A percentile compares a stretch with the other conserved stretches of the same genome.
phyloP scores from a whole-genome alignment of 352 stramenopile species.

The Phytopythium cucurbitacearum region DNA sequence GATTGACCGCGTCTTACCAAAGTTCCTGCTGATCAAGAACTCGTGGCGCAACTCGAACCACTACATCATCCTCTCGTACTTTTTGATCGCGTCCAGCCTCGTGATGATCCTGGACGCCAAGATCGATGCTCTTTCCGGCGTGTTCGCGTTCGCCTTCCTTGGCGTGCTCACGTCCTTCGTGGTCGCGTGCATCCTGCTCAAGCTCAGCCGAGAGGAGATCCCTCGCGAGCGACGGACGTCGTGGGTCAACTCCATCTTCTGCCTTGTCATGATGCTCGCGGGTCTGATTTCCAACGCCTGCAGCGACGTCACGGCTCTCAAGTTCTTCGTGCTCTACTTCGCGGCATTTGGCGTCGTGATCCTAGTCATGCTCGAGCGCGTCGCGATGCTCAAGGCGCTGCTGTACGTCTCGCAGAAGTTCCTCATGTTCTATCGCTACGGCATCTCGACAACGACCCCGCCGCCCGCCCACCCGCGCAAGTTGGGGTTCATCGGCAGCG shows the following conservation, averaged over 20 bases:
- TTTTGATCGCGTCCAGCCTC: conserved; percentile 60
- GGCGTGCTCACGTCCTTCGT: conserved; percentile 81
- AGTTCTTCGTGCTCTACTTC: conserved; percentile 65
- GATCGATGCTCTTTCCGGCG: conserved; percentile 68
- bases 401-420: conserved; percentile 47
- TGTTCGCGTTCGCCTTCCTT: conserved; percentile 89
- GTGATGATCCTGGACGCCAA: conserved; percentile 77
- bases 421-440: conserved; percentile 12
- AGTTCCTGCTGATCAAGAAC: conserved; percentile 58
- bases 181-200: conserved; percentile 81
- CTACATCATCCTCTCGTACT: conserved; percentile 82
- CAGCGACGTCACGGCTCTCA: conserved; percentile 31
- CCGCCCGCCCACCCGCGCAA: conserved; percentile 5
- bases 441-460: conserved; percentile 3
- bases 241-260: conserved; percentile 57
- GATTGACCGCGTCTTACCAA: conserved; percentile 67
- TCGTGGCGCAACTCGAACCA: conserved; percentile 71
- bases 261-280: conserved; percentile 38
- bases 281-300: conserved; percentile 51
- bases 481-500: conserved; percentile 34
- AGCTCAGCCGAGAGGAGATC: conserved; percentile 73
- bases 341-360: conserved; percentile 37
- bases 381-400: conserved; percentile 43
- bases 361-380: conserved; percentile 61
- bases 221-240: conserved; percentile 60